A percentile compares a stretch with the other conserved stretches of the same genome.
Evolutionary conservation across 2,329 filamentous ascomycete genomes (phyloP).

Genomic region (Canariomyces notabilis): DNA sequence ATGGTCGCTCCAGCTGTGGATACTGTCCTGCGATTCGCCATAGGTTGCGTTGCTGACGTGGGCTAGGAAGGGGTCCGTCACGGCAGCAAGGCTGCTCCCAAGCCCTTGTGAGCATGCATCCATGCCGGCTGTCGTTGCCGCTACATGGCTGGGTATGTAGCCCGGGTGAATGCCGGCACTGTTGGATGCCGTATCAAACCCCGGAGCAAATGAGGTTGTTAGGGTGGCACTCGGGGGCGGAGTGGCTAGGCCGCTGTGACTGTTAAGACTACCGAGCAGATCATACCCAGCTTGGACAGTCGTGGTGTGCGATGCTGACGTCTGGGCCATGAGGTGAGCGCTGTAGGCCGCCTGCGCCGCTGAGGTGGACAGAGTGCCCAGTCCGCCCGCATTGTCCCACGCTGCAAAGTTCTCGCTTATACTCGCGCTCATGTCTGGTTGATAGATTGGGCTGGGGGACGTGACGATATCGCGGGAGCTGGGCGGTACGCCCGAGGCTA

Average conservation of each 20-base stretch:
- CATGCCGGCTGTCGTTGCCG: conserved; percentile 9
- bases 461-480: conserved; percentile 42
- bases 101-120: conserved; percentile 2
- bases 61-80: conserved; percentile 21
- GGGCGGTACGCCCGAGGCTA: not conserved
- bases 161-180: conserved; percentile 13
- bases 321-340: conserved; percentile 13
- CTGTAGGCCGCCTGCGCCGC: conserved; percentile 17
- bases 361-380: conserved; percentile 13
- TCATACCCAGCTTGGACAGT: conserved; percentile 9
- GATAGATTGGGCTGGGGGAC: conserved; percentile 47
- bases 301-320: not conserved
- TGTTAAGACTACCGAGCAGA: conserved; percentile 16
- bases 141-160: conserved; percentile 17
- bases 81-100: conserved; percentile 9
- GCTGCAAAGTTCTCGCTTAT: conserved; percentile 55
- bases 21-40: conserved; percentile 5
- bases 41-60: conserved; percentile 8
- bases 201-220: conserved; percentile 41
- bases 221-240: conserved; percentile 52
- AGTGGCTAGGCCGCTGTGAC: conserved; percentile 40
- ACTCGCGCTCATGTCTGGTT: conserved; percentile 48
- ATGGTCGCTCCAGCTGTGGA: conserved; percentile 4
- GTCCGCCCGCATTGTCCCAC: conserved; percentile 37
- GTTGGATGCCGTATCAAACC: conserved; percentile 34